A percentile compares a stretch with the other conserved stretches of the same genome.
Conservation (phyloP, 495 filamentous ascomycete genomes). For the Hyaloscypha finlandica region DNA sequence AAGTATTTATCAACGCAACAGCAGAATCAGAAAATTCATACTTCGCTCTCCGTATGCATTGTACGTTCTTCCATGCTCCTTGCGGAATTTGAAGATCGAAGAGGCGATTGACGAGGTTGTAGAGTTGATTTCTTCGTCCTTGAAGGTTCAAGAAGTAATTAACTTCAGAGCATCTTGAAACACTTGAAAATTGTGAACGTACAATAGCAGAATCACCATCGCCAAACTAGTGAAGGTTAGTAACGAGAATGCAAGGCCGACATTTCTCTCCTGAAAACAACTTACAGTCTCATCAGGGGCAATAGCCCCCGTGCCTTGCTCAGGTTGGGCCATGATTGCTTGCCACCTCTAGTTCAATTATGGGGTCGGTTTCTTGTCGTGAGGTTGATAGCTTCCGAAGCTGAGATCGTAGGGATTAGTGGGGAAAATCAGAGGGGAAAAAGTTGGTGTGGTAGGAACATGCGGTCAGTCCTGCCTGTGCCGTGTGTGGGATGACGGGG, state of each 20-base stretch:
- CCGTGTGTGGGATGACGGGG: too few relatives aligned
- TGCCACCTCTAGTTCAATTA: too few relatives aligned
- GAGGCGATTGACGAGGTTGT: neutral
- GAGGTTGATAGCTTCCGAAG: too few relatives aligned
- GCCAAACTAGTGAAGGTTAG: neutral
- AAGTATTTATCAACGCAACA: neutral
- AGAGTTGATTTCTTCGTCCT: neutral
- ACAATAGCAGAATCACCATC: neutral
- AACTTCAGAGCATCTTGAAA: neutral
- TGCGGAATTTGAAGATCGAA: neutral
- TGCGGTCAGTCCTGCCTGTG: too few relatives aligned
- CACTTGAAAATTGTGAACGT: neutral
- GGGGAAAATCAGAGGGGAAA: too few relatives aligned
- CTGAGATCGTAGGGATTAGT: too few relatives aligned
- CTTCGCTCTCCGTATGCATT: neutral
- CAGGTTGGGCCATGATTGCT: too few relatives aligned
- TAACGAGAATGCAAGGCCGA: neutral
- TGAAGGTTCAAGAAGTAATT: neutral
- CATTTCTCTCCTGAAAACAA: neutral
- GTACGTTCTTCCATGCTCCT: neutral
- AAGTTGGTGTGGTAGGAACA: too few relatives aligned
- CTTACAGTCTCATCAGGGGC: too few relatives aligned
- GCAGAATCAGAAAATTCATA: neutral
- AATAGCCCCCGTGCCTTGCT: too few relatives aligned
- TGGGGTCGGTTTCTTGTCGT: too few relatives aligned